phyloP scores from a whole-genome alignment of 164 flowering plant species.

The Paratinospora sagittata region DNA sequence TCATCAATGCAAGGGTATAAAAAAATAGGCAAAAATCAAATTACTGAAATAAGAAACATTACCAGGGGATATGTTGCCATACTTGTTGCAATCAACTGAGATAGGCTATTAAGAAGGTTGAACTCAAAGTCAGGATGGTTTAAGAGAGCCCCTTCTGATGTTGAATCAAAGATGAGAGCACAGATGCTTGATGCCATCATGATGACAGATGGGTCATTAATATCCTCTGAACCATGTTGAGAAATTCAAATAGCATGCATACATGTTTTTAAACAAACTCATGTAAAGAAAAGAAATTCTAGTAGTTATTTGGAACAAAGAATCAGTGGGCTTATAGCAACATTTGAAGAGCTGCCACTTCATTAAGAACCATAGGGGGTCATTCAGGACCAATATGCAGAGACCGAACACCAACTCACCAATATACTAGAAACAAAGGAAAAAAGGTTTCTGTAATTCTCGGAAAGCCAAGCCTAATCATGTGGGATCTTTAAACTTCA shows the following conservation, averaged over 20 bases:
- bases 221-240: constrained; percentile 32
- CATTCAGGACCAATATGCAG: too few relatives aligned
- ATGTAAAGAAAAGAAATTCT: neutral
- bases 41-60: constrained; percentile 8
- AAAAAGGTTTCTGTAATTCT: too few relatives aligned
- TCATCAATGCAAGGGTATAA: too few relatives aligned
- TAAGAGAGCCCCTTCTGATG: constrained; percentile 70
- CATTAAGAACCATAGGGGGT: too few relatives aligned
- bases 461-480: too few relatives aligned
- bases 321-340: too few relatives aligned
- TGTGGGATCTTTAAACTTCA: too few relatives aligned
- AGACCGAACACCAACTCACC: too few relatives aligned
- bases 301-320: too few relatives aligned
- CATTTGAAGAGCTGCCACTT: too few relatives aligned
- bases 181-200: constrained; percentile 90
- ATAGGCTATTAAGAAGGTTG: constrained; percentile 31
- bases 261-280: neutral
- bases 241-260: neutral
- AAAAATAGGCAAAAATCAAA: too few relatives aligned
- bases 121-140: constrained; percentile 37
- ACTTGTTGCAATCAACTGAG: constrained; percentile 57
- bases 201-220: constrained; percentile 39
- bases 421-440: too few relatives aligned
- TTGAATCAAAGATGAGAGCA: constrained; percentile 54
- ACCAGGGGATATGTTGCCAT: constrained; percentile 51